These are phyloP conservation scores for Teratosphaeria gauchensis DNA, from an alignment of 2,329 filamentous ascomycete genomes.

Conservation along the genomic window DNA sequence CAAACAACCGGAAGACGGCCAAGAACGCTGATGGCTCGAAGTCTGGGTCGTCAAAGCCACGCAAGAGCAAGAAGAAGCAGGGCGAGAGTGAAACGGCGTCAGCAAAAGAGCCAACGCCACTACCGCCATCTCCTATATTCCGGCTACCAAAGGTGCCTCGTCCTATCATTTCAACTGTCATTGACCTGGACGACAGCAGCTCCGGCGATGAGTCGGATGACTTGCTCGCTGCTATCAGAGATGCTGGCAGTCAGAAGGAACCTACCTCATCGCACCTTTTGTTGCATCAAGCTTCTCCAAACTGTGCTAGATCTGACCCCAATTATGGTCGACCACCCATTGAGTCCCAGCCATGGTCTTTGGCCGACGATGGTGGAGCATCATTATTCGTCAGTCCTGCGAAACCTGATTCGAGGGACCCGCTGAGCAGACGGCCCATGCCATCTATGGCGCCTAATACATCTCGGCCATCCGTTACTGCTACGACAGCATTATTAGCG, in stretches of 20 bases:
- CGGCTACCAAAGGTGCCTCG: not conserved
- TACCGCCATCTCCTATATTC: not conserved
- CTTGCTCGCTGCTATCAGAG: not conserved
- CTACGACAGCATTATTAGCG: not conserved
- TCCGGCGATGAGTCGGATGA: not conserved
- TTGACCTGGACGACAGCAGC: not conserved
- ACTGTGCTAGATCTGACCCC: not conserved
- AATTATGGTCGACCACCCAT: not conserved
- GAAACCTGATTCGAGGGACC: not conserved
- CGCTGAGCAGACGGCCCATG: not conserved
- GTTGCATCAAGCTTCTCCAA: not conserved
- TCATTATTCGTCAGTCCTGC: not conserved
- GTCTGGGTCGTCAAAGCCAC: not conserved
- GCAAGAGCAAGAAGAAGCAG: slow-evolving; percentile 1
- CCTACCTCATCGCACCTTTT: not conserved
- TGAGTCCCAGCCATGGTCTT: not conserved
- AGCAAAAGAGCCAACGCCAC: not conserved
- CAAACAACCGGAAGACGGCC: not conserved
- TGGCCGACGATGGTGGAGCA: not conserved
- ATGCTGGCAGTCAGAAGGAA: not conserved
- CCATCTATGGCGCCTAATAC: not conserved
- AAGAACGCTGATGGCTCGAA: slow-evolving; percentile 1
- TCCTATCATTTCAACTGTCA: not conserved
- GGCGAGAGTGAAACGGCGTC: not conserved
- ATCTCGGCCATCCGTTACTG: not conserved